A percentile compares a stretch with the other conserved stretches of the same genome.
These are phyloP conservation scores for Nakazawaea holstii DNA, from an alignment of 805 yeast species.

Conservation along the genomic window DNA sequence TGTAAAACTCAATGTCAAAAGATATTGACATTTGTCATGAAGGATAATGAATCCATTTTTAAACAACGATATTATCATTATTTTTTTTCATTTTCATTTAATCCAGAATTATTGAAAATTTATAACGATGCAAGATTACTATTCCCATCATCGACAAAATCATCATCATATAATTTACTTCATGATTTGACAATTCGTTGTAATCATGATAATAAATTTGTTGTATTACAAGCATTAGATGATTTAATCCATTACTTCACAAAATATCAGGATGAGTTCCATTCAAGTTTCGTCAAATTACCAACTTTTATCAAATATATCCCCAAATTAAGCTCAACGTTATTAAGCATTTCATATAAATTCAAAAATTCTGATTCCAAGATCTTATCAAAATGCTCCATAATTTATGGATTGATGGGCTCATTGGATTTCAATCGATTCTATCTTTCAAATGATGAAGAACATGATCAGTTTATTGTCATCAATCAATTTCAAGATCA, in stretches of 20 bases:
- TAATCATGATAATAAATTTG: constrained; percentile 59
- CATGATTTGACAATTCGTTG: constrained; percentile 52
- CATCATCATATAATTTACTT: constrained; percentile 26
- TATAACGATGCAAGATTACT: constrained; percentile 19
- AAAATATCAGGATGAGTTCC: constrained; percentile 45
- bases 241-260: constrained; percentile 53
- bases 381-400: constrained; percentile 57
- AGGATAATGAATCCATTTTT: constrained; percentile 27
- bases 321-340: constrained; percentile 43
- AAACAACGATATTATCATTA: constrained; percentile 41
- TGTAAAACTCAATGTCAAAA: constrained; percentile 47
- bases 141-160: constrained; percentile 7
- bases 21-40: constrained; percentile 35
- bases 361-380: constrained; percentile 42
- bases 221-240: constrained; percentile 64
- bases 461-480: constrained; percentile 38
- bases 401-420: constrained; percentile 73
- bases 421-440: constrained; percentile 60
- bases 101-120: constrained; percentile 30
- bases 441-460: constrained; percentile 26
- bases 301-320: constrained; percentile 26
- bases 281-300: constrained; percentile 35
- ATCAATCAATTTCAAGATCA: constrained; percentile 58
- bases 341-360: constrained; percentile 52
- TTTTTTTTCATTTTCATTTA: constrained; percentile 46